Base-by-base conservation (phyloP, 148 eudicot genomes). In the Amaranthus cruentus region DNA sequence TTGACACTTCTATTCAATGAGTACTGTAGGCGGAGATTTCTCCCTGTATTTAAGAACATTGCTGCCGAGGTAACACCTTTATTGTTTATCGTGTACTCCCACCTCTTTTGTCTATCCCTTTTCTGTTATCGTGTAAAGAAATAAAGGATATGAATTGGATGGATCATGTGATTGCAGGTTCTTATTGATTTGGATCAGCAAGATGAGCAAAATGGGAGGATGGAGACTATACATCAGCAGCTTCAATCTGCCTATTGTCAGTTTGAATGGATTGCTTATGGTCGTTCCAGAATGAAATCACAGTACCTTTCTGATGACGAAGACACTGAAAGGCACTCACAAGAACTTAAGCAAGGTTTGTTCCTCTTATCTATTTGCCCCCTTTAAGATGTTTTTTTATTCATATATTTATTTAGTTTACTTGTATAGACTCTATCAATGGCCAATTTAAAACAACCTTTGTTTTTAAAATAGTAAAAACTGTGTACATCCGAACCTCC, bases 11-110 rank as follows among this genome's bases (percentile, higher is more conserved):
- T 96, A 67, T 96, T 87, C 87, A 76, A 88, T 28, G 84, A 86
- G 75, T 96, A 85, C 69, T 88, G 96, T 82, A 83, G 96, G 82
- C 83, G 88, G 14, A 86, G 94, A 81, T 96, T 96, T 82, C 78
- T 60, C 4, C 94, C 89, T 4, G 73, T 87, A 12, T 96, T 92
- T 62, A 66, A 69, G 48, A 60, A 79, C 52, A 78, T 75, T 47
- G 82, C 88, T 68, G 88, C 91, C 46, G 85, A 86, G 94, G 99
- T 92, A 83, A 73, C n/a, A 47, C 43, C 67, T 6, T 11, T n/a
- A 52, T 58, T 49, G 47, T 74, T 21, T 50, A 12, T 13, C 43
- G n/a, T 57, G 9, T 6, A 15, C 61, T 21, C 7, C 52, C 55
- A 54, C 47, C 47, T 7, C 47, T 61, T 44, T 14, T 58, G 44